Evolutionary conservation across 108 stramenopile genomes (phyloP), one percentile per base, ranked within the genome.

Genomic region (Ochromonas danica): DNA sequence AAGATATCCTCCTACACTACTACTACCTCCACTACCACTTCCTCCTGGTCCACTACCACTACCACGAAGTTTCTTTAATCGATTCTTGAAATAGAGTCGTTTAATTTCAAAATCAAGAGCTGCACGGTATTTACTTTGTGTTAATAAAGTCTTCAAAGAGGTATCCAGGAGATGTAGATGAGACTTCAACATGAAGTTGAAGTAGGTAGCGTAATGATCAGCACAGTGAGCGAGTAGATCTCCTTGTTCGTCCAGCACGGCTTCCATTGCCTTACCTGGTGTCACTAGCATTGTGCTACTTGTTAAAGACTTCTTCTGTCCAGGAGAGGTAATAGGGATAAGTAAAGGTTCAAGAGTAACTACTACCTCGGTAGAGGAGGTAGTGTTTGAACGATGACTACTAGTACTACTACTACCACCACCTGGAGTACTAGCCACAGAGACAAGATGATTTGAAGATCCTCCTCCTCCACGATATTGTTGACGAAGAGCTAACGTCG

Each of bases 41-140:
- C n/a, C n/a, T n/a, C n/a, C n/a, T n/a, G n/a, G n/a, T n/a, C n/a
- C n/a, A n/a, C n/a, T n/a, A n/a, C n/a, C n/a, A n/a, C n/a, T n/a
- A n/a, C n/a, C n/a, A n/a, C n/a, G n/a, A n/a, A n/a, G n/a, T 6
- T 36, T 27, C 72, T 75, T 75, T 33, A 75, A 60, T 42, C 38
- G 6, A 6, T 6, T 33, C 31, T 75, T 75, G 72, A 75, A 75
- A 33, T 41, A 75, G 3, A 6, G 14, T 3, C 72, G 72, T 42
- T 75, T 75, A 10, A 75, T 75, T 3, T 75, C 72, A 25, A 75
- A 75, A 41, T 75, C 14, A 38, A 75, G 51, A 6, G 38, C 3
- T 60, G 36, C 40, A 10, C 72, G 43, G 72, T 10, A 36, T 31
- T 33, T 17, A 3, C 14, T 17, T 10, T 35, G 3, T 10, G 10